phyloP scores from a whole-genome alignment of 306 rosid species.

The Cucumis hystrix region DNA sequence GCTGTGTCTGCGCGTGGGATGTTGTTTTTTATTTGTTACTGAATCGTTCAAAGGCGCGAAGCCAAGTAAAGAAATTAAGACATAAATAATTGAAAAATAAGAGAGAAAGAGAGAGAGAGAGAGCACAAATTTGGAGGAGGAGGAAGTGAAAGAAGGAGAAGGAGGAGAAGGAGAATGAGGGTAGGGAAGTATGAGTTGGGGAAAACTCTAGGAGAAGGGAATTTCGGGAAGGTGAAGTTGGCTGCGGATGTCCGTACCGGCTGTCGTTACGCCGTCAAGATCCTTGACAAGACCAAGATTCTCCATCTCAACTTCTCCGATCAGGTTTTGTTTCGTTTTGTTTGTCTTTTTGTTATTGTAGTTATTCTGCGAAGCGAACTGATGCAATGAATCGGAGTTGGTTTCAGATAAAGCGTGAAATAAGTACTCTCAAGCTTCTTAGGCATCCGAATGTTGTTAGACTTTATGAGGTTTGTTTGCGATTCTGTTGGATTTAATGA shows the following conservation, averaged over 20 bases:
- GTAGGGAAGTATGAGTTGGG: constrained; percentile 78
- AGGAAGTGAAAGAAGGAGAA: not conserved
- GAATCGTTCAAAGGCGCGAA: constrained; percentile 1
- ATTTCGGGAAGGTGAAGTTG: constrained; percentile 77
- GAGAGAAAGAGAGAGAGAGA: not conserved
- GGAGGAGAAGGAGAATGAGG: constrained; percentile 19
- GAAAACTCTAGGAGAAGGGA: constrained; percentile 71
- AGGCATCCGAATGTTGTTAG: constrained; percentile 78
- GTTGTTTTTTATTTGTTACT: not conserved
- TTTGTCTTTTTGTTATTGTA: not conserved
- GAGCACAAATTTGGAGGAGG: not conserved
- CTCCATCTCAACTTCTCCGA: constrained; percentile 42
- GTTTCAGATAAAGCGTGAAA: constrained; percentile 90
- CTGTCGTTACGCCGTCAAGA: constrained; percentile 57
- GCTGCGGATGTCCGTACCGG: constrained; percentile 49
- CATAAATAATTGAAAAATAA: not conserved
- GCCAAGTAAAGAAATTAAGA: not conserved
- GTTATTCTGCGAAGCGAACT: not conserved
- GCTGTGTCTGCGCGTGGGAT: not conserved
- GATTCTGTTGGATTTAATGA: not conserved
- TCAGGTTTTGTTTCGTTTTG: constrained; percentile 31
- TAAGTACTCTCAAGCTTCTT: constrained; percentile 65
- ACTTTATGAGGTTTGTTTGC: constrained; percentile 53
- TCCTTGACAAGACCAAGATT: constrained; percentile 55
- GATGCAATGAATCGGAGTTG: not conserved